Base-by-base conservation (phyloP, 2,329 filamentous ascomycete genomes). In the Cladosporium sp. region DNA sequence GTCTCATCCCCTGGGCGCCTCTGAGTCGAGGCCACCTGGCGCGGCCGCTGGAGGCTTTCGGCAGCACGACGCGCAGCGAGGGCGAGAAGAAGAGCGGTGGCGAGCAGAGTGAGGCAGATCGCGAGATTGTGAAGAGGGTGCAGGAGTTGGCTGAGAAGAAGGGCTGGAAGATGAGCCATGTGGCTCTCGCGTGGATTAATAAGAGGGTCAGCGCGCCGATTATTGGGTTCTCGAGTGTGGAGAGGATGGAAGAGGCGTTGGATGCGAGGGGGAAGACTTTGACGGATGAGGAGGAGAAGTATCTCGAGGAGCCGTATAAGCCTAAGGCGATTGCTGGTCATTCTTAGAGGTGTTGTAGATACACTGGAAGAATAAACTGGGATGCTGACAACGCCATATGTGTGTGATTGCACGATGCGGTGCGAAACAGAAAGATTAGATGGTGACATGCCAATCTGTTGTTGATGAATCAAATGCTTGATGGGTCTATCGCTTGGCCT, bases 241-340 rank as follows among this genome's bases (percentile, higher is more conserved):
- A 74, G 51, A 70, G 83, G n/a, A 77, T 87, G 39, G 78, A 84
- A 30, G 81, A 86, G 68, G 80, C 80, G 1, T 70, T 83, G 15
- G 68, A 71, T 37, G 71, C 68, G 45, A 63, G 68, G 37, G 68
- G 69, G 53, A 68, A 76, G 32, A 64, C 71, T 38, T 63, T 87
- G 53, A 78, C 72, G 0, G 71, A 76, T 0, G 80, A 85, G 54
- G 83, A 86, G 61, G 73, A 80, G 55, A 71, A 74, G 48, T 83
- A 80, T 58, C 65, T 86, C 4, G 83, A 86, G 65, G 82, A 82
- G 63, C 71, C 77, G 15, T 86, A 85, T 65, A 39, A 38, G 20
- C 48, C 48, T 18, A 43, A 44, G 48, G 48, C 48, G 24, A 51
- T 51, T 55, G 41, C 44, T 5, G 48, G 48, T 1, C 48, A 51